Evolutionary conservation across 2,329 filamentous ascomycete species (phyloP).

Genomic region (Phoma sp.): DNA sequence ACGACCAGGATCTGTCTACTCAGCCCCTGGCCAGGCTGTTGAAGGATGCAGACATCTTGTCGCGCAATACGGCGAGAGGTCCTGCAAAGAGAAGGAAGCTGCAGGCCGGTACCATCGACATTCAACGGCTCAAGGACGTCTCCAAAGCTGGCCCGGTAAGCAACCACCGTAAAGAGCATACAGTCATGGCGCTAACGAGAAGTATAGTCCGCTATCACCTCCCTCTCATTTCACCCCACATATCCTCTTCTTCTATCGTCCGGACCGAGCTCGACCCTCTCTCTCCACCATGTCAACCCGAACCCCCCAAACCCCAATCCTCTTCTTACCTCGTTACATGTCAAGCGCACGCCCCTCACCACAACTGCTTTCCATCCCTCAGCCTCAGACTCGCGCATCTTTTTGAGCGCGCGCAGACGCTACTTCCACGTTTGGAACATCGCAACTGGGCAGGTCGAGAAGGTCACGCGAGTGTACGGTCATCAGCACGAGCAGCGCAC

Average conservation of each 20-base stretch:
- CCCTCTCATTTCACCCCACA: slow-evolving; percentile 86
- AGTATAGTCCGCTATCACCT: slow-evolving; percentile 72
- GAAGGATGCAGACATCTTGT: slow-evolving; percentile 73
- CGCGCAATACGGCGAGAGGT: slow-evolving; percentile 55
- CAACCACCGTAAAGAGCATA: not conserved
- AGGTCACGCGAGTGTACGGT: slow-evolving; percentile 76
- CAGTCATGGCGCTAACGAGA: slow-evolving; percentile 17
- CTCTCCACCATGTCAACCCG: slow-evolving; percentile 86
- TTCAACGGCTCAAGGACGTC: slow-evolving; percentile 87
- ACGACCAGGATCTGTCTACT: slow-evolving; percentile 61
- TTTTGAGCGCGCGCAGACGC: slow-evolving; percentile 83
- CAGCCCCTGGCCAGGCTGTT: slow-evolving; percentile 82
- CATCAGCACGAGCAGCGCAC: slow-evolving; percentile 81
- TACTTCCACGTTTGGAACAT: slow-evolving; percentile 98
- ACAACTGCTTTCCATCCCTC: slow-evolving; percentile 78
- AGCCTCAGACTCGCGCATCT: slow-evolving; percentile 75
- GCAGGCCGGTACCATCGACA: slow-evolving; percentile 85
- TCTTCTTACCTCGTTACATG: slow-evolving; percentile 85
- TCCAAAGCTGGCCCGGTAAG: slow-evolving; percentile 73
- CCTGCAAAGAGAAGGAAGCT: slow-evolving; percentile 70
- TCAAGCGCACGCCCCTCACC: slow-evolving; percentile 81
- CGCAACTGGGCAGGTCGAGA: slow-evolving; percentile 78
- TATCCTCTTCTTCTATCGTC: slow-evolving; percentile 90
- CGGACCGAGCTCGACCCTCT: slow-evolving; percentile 82
- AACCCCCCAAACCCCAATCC: slow-evolving; percentile 81